phyloP scores from a whole-genome alignment of 2,329 filamentous ascomycete species.

The Botrytis tulipae region DNA sequence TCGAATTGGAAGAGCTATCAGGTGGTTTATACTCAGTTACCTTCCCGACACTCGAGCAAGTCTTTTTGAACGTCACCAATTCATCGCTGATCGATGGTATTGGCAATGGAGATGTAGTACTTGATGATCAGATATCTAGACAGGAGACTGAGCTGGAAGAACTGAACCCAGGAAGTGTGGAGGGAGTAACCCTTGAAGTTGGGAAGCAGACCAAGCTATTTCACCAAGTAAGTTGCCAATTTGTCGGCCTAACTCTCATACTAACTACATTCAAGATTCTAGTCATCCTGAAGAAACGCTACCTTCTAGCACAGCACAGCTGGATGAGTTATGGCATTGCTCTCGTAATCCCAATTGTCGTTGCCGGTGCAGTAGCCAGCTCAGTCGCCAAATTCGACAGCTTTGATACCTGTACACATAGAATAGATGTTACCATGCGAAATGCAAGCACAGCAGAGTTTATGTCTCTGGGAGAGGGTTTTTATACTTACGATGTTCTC shows the following conservation, averaged over 20 bases:
- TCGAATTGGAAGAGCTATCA: neutral
- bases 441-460: neutral
- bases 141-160: neutral
- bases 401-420: neutral
- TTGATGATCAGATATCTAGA: neutral
- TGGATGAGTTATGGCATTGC: neutral
- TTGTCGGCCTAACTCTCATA: neutral
- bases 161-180: neutral
- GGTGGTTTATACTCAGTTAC: neutral
- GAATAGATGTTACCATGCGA: neutral
- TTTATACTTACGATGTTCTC: conserved; percentile 3
- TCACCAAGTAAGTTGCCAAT: neutral
- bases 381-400: neutral
- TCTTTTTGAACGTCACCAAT: neutral
- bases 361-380: conserved; percentile 56
- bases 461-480: neutral
- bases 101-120: neutral
- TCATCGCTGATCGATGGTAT: neutral
- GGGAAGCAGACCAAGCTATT: neutral
- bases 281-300: neutral
- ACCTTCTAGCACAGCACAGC: neutral
- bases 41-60: neutral
- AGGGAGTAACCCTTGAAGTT: neutral
- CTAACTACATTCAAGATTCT: neutral
- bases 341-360: conserved; percentile 11